Evolutionary conservation across 129 eudicot genomes (phyloP).

Genomic region (Helianthus tuberosus): DNA sequence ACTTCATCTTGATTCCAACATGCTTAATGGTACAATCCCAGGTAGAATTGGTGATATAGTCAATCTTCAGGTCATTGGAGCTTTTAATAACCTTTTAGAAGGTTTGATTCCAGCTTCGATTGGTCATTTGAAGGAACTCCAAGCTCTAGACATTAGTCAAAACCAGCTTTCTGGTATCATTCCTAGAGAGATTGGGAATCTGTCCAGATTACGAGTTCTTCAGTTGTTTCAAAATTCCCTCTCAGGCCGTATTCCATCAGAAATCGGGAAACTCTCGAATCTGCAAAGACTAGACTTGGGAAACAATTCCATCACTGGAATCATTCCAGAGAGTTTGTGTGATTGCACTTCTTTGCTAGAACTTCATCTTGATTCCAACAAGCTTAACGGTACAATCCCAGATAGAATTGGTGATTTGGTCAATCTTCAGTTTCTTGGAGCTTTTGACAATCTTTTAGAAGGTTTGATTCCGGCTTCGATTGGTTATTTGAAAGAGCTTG

Average conservation of each 20-base stretch:
- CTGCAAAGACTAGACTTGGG: slow-evolving; percentile 40
- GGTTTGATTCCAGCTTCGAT: slow-evolving; percentile 72
- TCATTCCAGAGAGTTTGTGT: slow-evolving; percentile 59
- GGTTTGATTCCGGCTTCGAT: slow-evolving; percentile 72
- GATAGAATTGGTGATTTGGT: slow-evolving; percentile 55
- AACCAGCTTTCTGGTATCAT: too few relatives aligned
- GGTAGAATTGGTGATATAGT: slow-evolving; percentile 54
- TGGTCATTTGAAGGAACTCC: slow-evolving; percentile 47
- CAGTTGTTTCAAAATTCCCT: too few relatives aligned
- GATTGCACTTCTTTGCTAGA: slow-evolving; percentile 50
- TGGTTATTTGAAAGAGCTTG: slow-evolving; percentile 46
- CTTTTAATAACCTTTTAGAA: slow-evolving; percentile 43
- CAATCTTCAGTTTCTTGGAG: slow-evolving; percentile 53
- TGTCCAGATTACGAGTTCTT: too few relatives aligned
- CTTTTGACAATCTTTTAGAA: slow-evolving; percentile 43
- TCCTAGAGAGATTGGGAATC: too few relatives aligned
- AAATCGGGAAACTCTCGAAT: slow-evolving; percentile 57
- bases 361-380: slow-evolving; percentile 48
- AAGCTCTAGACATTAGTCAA: too few relatives aligned
- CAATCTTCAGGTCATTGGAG: slow-evolving; percentile 53
- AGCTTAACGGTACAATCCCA: slow-evolving; percentile 69
- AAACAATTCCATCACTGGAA: slow-evolving; percentile 53
- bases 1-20: slow-evolving; percentile 48
- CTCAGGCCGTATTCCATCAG: slow-evolving; percentile 63
- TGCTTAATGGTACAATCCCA: slow-evolving; percentile 68